Percentiles rank a stretch among this genome's conserved stretches.
These are phyloP conservation scores for Flaveria robusta DNA, from an alignment of 129 eudicot genomes.

Conservation along the genomic window DNA sequence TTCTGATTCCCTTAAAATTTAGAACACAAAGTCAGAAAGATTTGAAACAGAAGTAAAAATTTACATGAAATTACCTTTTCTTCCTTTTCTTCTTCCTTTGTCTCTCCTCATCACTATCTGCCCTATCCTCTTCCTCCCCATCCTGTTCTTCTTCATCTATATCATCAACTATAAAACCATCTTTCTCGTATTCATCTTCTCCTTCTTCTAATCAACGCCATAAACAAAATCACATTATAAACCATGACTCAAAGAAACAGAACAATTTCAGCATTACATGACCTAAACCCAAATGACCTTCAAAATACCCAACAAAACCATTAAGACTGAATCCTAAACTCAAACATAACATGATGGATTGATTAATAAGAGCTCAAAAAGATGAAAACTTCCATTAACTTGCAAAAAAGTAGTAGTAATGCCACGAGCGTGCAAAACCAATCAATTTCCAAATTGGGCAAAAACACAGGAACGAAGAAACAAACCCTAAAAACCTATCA, in stretches of 20 bases:
- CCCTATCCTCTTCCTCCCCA: constrained; percentile 60
- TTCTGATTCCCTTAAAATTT: constrained; percentile 61
- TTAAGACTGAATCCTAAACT: background rate
- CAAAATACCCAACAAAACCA: constrained; percentile 7
- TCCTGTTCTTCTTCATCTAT: constrained; percentile 76
- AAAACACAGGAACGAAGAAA: constrained; percentile 6
- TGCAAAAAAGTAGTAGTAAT: background rate
- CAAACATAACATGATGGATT: constrained; percentile 3
- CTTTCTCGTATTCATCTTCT: constrained; percentile 86
- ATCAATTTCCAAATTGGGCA: background rate
- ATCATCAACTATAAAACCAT: constrained; percentile 90
- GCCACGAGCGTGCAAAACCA: too few species aligned
- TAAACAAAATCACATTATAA: constrained; percentile 15
- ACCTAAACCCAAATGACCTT: constrained; percentile 8
- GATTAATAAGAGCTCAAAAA: background rate
- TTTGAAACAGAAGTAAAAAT: background rate
- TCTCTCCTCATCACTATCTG: constrained; percentile 62
- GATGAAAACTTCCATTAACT: constrained; percentile 5
- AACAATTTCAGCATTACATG: background rate
- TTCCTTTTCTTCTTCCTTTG: constrained; percentile 78
- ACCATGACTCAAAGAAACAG: background rate
- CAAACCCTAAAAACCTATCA: constrained; percentile 7
- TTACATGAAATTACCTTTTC: constrained; percentile 53
- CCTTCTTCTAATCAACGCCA: constrained; percentile 66
- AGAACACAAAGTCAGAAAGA: constrained; percentile 10